A percentile compares a stretch with the other conserved stretches of the same genome.
Evolutionary conservation across 2,329 filamentous ascomycete species (phyloP).

Genomic region (Aspergillus ustus): DNA sequence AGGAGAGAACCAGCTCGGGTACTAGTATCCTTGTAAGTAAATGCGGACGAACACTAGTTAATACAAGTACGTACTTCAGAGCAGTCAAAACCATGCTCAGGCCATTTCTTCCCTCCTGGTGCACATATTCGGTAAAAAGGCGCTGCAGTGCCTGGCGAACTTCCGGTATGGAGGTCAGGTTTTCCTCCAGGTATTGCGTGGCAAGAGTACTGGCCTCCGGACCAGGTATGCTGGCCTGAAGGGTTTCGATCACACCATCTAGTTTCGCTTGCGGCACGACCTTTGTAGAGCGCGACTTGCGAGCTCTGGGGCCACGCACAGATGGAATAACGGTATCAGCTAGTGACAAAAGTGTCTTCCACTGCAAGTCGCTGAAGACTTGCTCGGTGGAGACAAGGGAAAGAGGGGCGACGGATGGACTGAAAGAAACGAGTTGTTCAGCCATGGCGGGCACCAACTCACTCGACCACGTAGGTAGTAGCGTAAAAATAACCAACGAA

Average conservation of each 20-base stretch:
- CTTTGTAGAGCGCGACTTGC: constrained; percentile 41
- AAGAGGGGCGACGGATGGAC: constrained; percentile 49
- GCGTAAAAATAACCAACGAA: constrained; percentile 3
- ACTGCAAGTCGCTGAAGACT: constrained; percentile 60
- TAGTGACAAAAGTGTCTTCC: constrained; percentile 62
- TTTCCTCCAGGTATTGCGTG: constrained; percentile 53
- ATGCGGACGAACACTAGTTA: too few relatives aligned
- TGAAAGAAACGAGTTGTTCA: constrained; percentile 28
- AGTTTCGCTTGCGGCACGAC: constrained; percentile 48
- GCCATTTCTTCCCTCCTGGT: constrained; percentile 53
- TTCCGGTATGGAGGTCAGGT: constrained; percentile 51
- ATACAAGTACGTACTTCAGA: constrained; percentile 52
- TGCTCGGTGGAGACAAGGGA: constrained; percentile 53
- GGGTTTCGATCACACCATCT: constrained; percentile 39
- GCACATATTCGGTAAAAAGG: constrained; percentile 54
- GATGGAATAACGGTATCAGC: constrained; percentile 62
- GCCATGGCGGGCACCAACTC: constrained; percentile 23
- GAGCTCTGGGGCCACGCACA: constrained; percentile 47
- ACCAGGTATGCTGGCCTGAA: constrained; percentile 35
- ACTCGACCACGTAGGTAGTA: neutral
- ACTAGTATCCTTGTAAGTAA: constrained; percentile 34
- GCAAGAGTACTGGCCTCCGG: constrained; percentile 43
- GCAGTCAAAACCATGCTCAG: constrained; percentile 58
- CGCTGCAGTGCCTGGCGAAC: constrained; percentile 57
- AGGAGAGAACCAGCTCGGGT: constrained; percentile 60